phyloP scores from a whole-genome alignment of 1,284 basidiomycete genomes.

The Leccinum subfulvum region DNA sequence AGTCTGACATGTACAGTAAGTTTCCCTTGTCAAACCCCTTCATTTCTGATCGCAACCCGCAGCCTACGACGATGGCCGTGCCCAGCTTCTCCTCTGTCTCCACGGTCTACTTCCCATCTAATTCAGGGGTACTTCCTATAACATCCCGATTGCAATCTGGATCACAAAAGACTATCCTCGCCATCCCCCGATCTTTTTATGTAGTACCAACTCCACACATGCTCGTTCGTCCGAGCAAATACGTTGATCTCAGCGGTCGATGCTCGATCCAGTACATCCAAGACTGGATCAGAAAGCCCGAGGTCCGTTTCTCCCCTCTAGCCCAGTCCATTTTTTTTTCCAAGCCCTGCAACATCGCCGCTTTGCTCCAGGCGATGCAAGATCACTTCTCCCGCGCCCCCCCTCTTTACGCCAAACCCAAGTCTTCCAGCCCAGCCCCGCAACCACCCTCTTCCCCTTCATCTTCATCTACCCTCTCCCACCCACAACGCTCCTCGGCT shows the following conservation, averaged over 20 bases:
- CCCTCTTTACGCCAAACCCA: conserved; percentile 89
- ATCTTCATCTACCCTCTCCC: conserved; percentile 13
- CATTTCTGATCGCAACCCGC: conserved; percentile 9
- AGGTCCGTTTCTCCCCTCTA: conserved; percentile 53
- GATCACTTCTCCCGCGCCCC: conserved; percentile 82
- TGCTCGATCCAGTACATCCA: conserved; percentile 68
- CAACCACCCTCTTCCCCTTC: conserved; percentile 25
- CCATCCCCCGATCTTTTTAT: conserved; percentile 83
- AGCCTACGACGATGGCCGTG: conserved; percentile 94
- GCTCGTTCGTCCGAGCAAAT: conserved; percentile 77
- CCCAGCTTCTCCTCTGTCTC: conserved; percentile 85
- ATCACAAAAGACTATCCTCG: conserved; percentile 79
- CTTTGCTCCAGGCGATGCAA: conserved; percentile 72
- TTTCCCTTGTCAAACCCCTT: conserved; percentile 7
- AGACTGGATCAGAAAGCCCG: conserved; percentile 81
- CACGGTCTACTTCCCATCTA: conserved; percentile 90
- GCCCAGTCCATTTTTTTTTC: conserved; percentile 15
- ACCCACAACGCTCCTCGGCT: conserved; percentile 16
- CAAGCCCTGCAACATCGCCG: conserved; percentile 68
- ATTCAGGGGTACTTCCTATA: conserved; percentile 79
- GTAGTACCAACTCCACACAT: conserved; percentile 94
- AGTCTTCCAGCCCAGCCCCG: conserved; percentile 25
- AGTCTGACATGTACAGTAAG: conserved; percentile 91
- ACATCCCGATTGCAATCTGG: conserved; percentile 94
- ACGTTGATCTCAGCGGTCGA: conserved; percentile 83